Percentiles rank a stretch among this genome's conserved stretches.
Evolutionary conservation across 2,329 filamentous ascomycete species (phyloP).

Genomic region (Pyrenochaeta sp.): DNA sequence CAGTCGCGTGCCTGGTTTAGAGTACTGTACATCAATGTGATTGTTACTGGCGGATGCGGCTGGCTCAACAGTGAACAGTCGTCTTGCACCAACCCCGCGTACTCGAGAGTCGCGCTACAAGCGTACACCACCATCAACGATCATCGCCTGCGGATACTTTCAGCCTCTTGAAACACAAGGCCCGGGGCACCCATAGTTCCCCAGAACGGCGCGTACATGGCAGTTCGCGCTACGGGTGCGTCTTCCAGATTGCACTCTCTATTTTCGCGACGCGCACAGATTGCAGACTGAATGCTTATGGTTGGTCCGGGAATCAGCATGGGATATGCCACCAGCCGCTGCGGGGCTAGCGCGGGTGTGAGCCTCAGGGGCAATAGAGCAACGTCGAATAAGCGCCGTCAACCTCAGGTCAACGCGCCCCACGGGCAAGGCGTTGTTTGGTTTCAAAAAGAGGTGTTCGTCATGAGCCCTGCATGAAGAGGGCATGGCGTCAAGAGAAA

Average conservation of each 20-base stretch:
- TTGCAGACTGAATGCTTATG: conserved; percentile 17
- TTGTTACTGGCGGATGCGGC: conserved; percentile 10
- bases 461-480: conserved; percentile 27
- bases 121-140: no score
- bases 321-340: conserved; percentile 21
- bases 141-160: no score
- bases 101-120: no score
- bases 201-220: conserved; percentile 9
- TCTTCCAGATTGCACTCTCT: conserved; percentile 15
- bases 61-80: no score
- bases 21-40: conserved; percentile 8
- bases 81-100: no score
- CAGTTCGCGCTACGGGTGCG: conserved; percentile 18
- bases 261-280: conserved; percentile 19
- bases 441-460: conserved; percentile 27
- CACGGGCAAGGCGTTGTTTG: conserved; percentile 30
- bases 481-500: conserved; percentile 16
- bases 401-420: conserved; percentile 30
- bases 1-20: conserved; percentile 1
- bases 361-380: conserved; percentile 32
- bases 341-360: conserved; percentile 34
- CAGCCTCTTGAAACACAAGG: conserved; percentile 12
- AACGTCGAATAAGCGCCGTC: conserved; percentile 39
- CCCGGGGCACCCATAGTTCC: conserved; percentile 1
- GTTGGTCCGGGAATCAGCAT: conserved; percentile 24